A percentile compares a stretch with the other conserved stretches of the same genome.
Evolutionary conservation across 495 filamentous ascomycete species (phyloP).

Genomic region (Tuber brumale): DNA sequence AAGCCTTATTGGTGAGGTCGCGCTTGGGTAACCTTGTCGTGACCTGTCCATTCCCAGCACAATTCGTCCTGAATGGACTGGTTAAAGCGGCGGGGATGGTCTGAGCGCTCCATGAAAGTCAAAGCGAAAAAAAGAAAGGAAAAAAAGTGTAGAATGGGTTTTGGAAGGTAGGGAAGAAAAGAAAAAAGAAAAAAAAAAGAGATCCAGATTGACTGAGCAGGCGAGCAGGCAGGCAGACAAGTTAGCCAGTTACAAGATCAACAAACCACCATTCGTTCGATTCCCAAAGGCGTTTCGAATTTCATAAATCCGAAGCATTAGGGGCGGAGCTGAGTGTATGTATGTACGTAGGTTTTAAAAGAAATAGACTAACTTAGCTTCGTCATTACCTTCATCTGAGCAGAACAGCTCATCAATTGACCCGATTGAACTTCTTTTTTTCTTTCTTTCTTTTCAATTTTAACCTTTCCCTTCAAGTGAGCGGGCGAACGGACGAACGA

Average conservation of each 20-base stretch:
- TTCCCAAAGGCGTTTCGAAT: slow-evolving; percentile 1
- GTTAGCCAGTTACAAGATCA: not conserved
- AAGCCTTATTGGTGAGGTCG: not conserved
- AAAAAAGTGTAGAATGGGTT: not conserved
- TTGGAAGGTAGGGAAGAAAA: not conserved
- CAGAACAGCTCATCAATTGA: slow-evolving; percentile 5
- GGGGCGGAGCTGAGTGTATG: not conserved
- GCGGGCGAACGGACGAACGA: not conserved
- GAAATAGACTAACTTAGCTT: not conserved
- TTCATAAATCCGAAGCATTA: not conserved
- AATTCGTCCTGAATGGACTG: not conserved
- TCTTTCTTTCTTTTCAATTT: not conserved
- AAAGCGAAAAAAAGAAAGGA: not conserved
- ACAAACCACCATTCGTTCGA: not conserved
- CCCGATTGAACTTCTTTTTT: not conserved
- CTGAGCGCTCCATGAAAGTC: not conserved
- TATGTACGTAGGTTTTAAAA: not conserved
- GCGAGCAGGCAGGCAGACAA: not conserved
- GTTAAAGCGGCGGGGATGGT: not conserved
- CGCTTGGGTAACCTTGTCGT: not conserved
- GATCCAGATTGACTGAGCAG: not conserved
- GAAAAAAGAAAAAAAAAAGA: not conserved
- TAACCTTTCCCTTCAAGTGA: not conserved
- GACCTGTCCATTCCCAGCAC: not conserved
- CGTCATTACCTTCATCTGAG: not conserved